Evolutionary conservation across 2,329 filamentous ascomycete species (phyloP), one percentile per base, ranked within the genome.

Genomic region (Nemania bipapillata): DNA sequence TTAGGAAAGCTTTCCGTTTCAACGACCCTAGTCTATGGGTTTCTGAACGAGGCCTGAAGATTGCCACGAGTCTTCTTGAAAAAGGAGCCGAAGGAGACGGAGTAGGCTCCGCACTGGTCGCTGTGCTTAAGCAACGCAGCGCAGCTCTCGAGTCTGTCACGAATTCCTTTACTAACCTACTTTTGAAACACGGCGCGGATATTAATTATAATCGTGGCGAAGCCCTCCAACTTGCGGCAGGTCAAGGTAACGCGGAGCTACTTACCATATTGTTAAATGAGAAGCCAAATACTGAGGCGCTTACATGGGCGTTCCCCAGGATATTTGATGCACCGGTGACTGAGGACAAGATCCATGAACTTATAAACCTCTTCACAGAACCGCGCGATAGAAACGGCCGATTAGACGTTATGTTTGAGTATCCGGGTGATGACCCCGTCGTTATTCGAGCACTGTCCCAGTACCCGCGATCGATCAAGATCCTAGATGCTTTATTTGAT

Each of bases 301-400:
- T 90, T 1, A 84, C 84, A 0, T 78, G 82, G 65, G 86, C 86
- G 0, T 86, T 91, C 61, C 85, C 86, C 22, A 83, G 81, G 37
- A 83, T 91, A 1, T 86, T 91, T 56, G 83, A 85, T 53, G 83
- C 83, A 0, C 80, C 82, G 0, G 75, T 86, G 0, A 75, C 83
- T 2, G 86, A 89, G 65, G 83, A 86, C 0, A 81, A 84, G 1
- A 81, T 83, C 1, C 74, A 89, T 40, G 80, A 83, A 2, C 78
- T 89, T 4, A 83, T 89, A 45, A 78, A 80, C 2, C 75, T 87
- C 8, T 88, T 89, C 62, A 79, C 83, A 0, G 84, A 86, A 26
- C 83, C 86, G 63, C 78, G 82, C 6, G 80, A 85, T 1, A 85
- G 81, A 1, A 81, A 84, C 40, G 80, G 81, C 3, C 78, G 82